A percentile compares a stretch with the other conserved stretches of the same genome.
These are phyloP conservation scores for Straminergon stramineum DNA, from an alignment of 225 moss, liverwort and hornwort species.

Conservation along the genomic window DNA sequence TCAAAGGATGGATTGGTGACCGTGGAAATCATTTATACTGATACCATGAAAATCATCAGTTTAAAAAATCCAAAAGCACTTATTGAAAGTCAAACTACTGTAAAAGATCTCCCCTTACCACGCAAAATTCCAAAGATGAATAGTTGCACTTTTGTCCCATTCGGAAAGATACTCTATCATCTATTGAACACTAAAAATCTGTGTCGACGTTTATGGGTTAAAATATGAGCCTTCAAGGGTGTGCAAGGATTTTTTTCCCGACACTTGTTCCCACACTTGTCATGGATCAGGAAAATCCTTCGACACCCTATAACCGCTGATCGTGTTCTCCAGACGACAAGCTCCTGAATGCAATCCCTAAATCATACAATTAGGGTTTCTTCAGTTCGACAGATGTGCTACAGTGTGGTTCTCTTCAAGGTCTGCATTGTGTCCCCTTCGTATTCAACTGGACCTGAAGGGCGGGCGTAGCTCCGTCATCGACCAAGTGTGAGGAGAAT, in stretches of 20 bases:
- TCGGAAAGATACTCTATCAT: too few relatives aligned
- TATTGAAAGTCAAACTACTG: too few relatives aligned
- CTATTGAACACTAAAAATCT: too few relatives aligned
- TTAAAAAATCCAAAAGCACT: too few relatives aligned
- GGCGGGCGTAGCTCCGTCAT: not conserved
- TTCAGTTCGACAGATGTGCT: not conserved
- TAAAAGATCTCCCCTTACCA: too few relatives aligned
- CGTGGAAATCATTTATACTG: too few relatives aligned
- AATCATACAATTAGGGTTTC: not conserved
- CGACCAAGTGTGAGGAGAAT: not conserved
- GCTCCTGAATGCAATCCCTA: not conserved
- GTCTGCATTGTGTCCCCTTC: not conserved
- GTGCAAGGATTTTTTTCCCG: not conserved
- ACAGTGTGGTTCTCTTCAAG: not conserved
- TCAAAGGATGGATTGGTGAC: too few relatives aligned
- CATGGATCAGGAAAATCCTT: not conserved
- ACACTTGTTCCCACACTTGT: not conserved
- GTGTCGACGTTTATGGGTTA: too few relatives aligned
- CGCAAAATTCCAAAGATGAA: too few relatives aligned
- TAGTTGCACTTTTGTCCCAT: too few relatives aligned
- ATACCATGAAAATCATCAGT: too few relatives aligned
- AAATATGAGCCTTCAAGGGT: too few relatives aligned
- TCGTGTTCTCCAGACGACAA: not conserved
- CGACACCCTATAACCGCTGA: not conserved
- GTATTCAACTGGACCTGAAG: not conserved